Evolutionary conservation across 2,329 filamentous ascomycete species (phyloP), one percentile per base, ranked within the genome.

Genomic region (Fusarium hostae): DNA sequence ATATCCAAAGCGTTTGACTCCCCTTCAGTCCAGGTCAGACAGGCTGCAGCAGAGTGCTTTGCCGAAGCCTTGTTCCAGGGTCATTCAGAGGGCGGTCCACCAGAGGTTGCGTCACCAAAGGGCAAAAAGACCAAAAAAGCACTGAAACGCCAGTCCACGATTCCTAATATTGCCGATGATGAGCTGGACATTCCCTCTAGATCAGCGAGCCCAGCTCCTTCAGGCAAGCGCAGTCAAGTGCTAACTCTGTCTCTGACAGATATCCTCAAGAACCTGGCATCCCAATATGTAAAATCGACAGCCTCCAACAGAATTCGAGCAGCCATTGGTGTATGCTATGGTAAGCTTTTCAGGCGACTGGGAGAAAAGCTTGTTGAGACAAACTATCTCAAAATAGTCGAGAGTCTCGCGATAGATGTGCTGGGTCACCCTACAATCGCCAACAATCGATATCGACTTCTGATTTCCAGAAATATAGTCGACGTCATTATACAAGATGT

Each of bases 1-100:
- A 84, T 97, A 20, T 96, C 94, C 87, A 98, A 97, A 81, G 88
- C 92, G 1, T 91, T 97, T 66, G 96, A 99, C 75, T 95, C 91
- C 39, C 82, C 90, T 3, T 92, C 91, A 52, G 83, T 90, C 1
- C 87, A 91, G 32, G 94, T 97, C 56, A 89, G 96, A 66, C 93
- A 95, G 81, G 93, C 95, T 5, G 94, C 94, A 6, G 95, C 94
- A 10, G 93, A 94, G 60, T 95, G 93, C 78, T 86, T 98, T 63
- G 92, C 94, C 13, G 90, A 94, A 67, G 89, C 90, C n/a, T 85
- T 99, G 71, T 91, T 96, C 3, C 94, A 95, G 80, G 90, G 90
- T 56, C 93, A 95, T 79, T 80, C 79, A 3, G 78, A 77, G 40
- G 91, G 91, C 2, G 81, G 78, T 11, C 76, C 79, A 20, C 79